phyloP scores from a whole-genome alignment of 2,329 filamentous ascomycete genomes.

The Venturiaceae sp. region DNA sequence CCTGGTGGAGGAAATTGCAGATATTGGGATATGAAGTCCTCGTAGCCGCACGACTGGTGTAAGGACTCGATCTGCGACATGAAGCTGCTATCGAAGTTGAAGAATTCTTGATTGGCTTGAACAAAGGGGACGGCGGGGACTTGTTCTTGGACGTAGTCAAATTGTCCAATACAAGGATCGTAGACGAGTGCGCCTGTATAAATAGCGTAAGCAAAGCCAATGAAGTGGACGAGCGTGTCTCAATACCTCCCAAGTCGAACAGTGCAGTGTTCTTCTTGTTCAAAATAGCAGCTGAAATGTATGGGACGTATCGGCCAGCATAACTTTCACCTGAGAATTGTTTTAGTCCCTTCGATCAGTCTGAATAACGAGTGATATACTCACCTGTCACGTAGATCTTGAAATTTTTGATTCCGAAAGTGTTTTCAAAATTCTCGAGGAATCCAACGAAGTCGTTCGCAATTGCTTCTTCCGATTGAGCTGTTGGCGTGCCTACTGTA shows the following conservation, averaged over 20 bases:
- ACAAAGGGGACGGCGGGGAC: slow-evolving; percentile 30
- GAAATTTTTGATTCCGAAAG: slow-evolving; percentile 10
- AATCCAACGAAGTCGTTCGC: slow-evolving; percentile 13
- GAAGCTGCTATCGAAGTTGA: slow-evolving; percentile 36
- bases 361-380: background rate
- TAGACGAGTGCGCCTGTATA: slow-evolving; percentile 8
- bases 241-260: slow-evolving; percentile 18
- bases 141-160: slow-evolving; percentile 10
- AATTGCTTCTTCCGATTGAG: slow-evolving; percentile 11
- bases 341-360: background rate
- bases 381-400: slow-evolving; percentile 15
- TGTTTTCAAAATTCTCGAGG: slow-evolving; percentile 13
- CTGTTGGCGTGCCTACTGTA: slow-evolving; percentile 7
- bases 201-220: background rate
- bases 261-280: slow-evolving; percentile 8
- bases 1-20: slow-evolving; percentile 8
- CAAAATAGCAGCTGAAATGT: slow-evolving; percentile 9
- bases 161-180: slow-evolving; percentile 10
- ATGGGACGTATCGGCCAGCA: slow-evolving; percentile 13
- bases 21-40: slow-evolving; percentile 16
- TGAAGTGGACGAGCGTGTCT: slow-evolving; percentile 13
- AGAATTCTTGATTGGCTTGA: slow-evolving; percentile 30
- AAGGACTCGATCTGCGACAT: slow-evolving; percentile 27
- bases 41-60: slow-evolving; percentile 37
- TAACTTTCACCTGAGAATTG: background rate